Evolutionary conservation across 352 stramenopile species (phyloP), one percentile per base, ranked within the genome.

Genomic region (Phytopythium cucurbitacearum): DNA sequence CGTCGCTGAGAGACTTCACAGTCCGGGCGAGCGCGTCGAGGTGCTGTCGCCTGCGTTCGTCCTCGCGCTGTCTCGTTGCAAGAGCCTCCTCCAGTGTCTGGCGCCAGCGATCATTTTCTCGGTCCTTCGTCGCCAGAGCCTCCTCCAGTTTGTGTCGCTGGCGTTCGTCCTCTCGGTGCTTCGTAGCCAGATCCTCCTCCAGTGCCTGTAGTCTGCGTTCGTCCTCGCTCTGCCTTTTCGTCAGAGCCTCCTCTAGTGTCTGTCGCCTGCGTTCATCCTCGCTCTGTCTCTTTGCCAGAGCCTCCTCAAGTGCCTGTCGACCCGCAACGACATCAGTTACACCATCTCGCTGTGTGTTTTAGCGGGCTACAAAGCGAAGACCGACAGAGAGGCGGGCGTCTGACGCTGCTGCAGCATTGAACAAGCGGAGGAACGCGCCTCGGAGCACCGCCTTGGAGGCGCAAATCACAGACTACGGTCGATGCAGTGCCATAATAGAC

Each of bases 371-470:
- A 33, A 12, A 8, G 56, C 10, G 2, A 37, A 57, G 32, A 39
- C 43, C 40, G 1, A 71, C 59, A 21, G 21, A 51, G 15, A 73
- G 21, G 16, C 67, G 71, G 40, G 40, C 43, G 39, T 68, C 48
- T 3, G 70, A 59, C 21, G 48, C 48, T 8, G 48, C 39, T 7
- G 76, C 43, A 15, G 53, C 56, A 8, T 36, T 35, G 55, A 71
- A 80, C 49, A 82, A 63, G 16, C 39, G 53, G 1, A 65, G 51
- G 41, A 87, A 81, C 13, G 73, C 73, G 10, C 53, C 50, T 2
- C 76, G 69, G n/a, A 87, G 53, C 38, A 87, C 69, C 2, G 79
- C 71, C 73, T 86, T n/a, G 43, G 13, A 3, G 6, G 37, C 40
- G 32, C 32, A 28, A 7, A 46, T 7, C 34, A 46, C 2, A 11